phyloP scores from a whole-genome alignment of 306 rosid species.

The Prunus campanulata region DNA sequence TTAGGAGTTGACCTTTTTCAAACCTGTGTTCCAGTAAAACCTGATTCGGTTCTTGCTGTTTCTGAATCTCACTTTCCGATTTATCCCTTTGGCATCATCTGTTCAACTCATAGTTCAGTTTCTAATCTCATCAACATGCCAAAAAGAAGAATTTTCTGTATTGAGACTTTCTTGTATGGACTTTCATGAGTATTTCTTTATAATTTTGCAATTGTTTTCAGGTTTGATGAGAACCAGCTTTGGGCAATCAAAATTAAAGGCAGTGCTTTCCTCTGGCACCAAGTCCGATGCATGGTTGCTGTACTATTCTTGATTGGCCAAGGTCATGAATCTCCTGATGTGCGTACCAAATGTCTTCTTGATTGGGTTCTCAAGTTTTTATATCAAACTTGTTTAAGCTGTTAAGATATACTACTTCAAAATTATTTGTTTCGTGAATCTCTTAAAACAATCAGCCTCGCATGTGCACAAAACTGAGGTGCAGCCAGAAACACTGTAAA shows the following conservation, averaged over 20 bases:
- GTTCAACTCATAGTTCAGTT: neutral
- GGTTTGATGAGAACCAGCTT: slow-evolving; percentile 67
- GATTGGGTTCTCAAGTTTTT: slow-evolving; percentile 11
- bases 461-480: neutral
- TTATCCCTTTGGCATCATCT: neutral
- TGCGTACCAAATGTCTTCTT: slow-evolving; percentile 37
- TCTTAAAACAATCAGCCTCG: neutral
- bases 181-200: neutral
- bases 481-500: neutral
- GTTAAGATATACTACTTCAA: neutral
- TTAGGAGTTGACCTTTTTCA: neutral
- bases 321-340: slow-evolving; percentile 87
- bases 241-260: slow-evolving; percentile 78
- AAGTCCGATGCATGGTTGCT: slow-evolving; percentile 93
- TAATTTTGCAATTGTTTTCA: slow-evolving; percentile 32
- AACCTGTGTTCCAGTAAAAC: neutral
- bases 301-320: slow-evolving; percentile 80
- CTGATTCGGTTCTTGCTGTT: neutral
- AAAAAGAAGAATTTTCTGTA: neutral
- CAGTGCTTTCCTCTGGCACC: slow-evolving; percentile 96
- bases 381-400: neutral
- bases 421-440: neutral
- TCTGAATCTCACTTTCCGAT: neutral
- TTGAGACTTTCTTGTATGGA: neutral
- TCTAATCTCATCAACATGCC: neutral